Base-by-base conservation (phyloP, 2,329 filamentous ascomycete genomes). In the Fusarium sambucinum region DNA sequence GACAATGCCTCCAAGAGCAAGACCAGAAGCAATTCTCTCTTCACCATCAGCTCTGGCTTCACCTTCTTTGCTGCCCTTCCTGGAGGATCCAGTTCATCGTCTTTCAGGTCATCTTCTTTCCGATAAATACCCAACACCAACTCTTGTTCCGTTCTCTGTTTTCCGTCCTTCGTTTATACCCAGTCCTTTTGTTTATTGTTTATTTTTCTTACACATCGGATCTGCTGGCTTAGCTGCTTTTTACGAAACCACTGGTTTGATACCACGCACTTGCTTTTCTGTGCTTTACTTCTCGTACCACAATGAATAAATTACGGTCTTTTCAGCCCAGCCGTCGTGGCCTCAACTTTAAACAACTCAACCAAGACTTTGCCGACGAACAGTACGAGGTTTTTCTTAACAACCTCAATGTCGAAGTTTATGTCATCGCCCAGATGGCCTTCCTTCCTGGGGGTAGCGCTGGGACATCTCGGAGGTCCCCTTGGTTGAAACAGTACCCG, bases 31-130 rank as follows among this genome's bases (percentile, higher is more conserved):
- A 63, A 68, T 37, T 74, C 72, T 19, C 63, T 74, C 45, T 59
- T 73, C 32, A 74, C 72, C 60, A 72, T 74, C 54, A 74, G 71
- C 29, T 74, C 72, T 11, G 72, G 72, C 65, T 73, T 74, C 55
- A 74, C 72, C 29, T 74, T 74, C 50, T 60, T 74, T 17, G 72
- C 72, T 35, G 72, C 72, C 37, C 69, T 74, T 27, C 71, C 72
- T 40, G 71, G 74, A 33, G 61, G 59, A 51, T 56, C 71, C 27
- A 66, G 50, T 30, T 52, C 61, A 16, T 70, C 67, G 13, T 73
- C 72, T 38, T 59, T 74, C 48, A 67, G 72, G 51, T 72, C 72
- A 14, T 74, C 72, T 10, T 73, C 73, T 21, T 74, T 71, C 38
- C 71, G 72, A 66, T 74, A 71, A 73, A 59, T 41, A 56, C 13